phyloP scores from a whole-genome alignment of 163 green algal genomes.

The Scenedesmus sp. region DNA sequence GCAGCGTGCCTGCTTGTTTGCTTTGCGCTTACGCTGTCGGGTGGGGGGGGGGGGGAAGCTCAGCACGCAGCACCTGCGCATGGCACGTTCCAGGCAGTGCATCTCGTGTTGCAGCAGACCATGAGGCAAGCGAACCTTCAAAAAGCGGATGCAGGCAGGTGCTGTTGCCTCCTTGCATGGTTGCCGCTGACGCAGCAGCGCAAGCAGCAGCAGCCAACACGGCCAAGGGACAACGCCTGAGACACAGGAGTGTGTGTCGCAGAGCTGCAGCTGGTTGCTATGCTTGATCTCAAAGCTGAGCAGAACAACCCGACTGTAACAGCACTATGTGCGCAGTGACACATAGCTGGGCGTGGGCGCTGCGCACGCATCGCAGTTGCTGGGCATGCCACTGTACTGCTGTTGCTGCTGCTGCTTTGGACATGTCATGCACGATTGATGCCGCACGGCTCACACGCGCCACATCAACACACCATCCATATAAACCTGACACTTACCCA shows the following conservation, averaged over 20 bases:
- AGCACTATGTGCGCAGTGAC: neutral
- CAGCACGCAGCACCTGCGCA: too few species aligned
- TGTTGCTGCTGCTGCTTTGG: neutral
- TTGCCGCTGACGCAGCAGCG: neutral
- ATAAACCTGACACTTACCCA: neutral
- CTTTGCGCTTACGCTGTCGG: neutral
- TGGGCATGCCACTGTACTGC: neutral
- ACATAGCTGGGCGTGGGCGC: too few species aligned
- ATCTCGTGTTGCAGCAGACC: too few species aligned
- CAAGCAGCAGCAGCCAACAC: neutral
- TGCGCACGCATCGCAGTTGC: neutral
- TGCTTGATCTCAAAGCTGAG: too few species aligned
- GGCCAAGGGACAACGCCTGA: too few species aligned
- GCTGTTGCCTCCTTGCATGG: neutral
- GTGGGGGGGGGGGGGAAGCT: neutral
- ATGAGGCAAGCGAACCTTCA: too few species aligned
- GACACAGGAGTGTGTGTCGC: too few species aligned
- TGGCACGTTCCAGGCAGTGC: too few species aligned
- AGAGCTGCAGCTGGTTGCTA: too few species aligned
- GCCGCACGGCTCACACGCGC: neutral
- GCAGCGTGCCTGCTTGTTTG: neutral
- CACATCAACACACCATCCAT: neutral
- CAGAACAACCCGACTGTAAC: neutral
- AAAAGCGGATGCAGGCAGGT: too few species aligned
- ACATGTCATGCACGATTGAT: neutral